Conservation (phyloP, 352 stramenopile species). For the Globisporangium takayamanum region DNA sequence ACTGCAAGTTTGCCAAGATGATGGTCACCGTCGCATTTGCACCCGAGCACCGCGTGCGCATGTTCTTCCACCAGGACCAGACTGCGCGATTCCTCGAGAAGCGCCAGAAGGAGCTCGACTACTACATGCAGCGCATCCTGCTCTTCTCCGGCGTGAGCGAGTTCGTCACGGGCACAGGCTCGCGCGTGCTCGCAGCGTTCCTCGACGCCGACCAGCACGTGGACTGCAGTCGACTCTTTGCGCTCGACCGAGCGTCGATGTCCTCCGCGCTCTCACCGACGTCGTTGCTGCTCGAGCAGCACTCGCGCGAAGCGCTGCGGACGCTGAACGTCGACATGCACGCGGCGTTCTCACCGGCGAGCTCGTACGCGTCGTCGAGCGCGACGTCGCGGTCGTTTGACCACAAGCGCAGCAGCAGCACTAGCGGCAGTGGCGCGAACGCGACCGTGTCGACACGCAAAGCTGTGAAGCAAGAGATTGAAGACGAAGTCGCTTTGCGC, state of each 20-base stretch:
- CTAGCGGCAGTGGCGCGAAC: not conserved
- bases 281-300: constrained; percentile 10
- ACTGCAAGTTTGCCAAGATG: constrained; percentile 66
- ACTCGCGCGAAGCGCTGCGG: constrained; percentile 16
- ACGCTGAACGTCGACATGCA: constrained; percentile 34
- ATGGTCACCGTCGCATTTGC: constrained; percentile 81
- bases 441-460: constrained; percentile 20
- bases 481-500: constrained; percentile 46
- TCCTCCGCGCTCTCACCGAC: constrained; percentile 16
- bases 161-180: constrained; percentile 41
- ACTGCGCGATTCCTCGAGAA: constrained; percentile 67
- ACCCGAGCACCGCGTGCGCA: constrained; percentile 52
- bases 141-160: constrained; percentile 64
- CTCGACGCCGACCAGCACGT: constrained; percentile 41
- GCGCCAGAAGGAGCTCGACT: constrained; percentile 70
- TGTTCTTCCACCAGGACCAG: constrained; percentile 73
- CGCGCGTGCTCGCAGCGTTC: constrained; percentile 59
- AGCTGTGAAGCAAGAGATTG: constrained; percentile 56
- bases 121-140: constrained; percentile 81
- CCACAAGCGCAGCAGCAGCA: constrained; percentile 1
- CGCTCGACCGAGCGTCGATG: constrained; percentile 4
- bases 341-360: constrained; percentile 21
- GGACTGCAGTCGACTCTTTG: constrained; percentile 30
- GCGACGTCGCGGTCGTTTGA: constrained; percentile 12
- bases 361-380: constrained; percentile 17